Evolutionary conservation across 805 yeast species (phyloP).

Genomic region (Sugiyamaella americana): DNA sequence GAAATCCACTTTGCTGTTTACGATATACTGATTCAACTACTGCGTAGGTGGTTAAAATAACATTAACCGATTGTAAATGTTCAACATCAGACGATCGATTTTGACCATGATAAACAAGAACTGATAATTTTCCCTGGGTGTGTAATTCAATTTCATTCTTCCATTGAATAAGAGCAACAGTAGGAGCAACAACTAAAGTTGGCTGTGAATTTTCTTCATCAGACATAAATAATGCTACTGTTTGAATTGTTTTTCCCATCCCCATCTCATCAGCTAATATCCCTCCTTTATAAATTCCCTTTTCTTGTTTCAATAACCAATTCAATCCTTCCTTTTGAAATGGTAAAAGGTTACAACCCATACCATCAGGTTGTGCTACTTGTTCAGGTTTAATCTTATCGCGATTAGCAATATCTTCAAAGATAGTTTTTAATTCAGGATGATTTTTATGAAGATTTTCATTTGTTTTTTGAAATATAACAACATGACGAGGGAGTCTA

Average conservation of each 20-base stretch:
- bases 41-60: slow-evolving; percentile 85
- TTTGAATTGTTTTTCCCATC: slow-evolving; percentile 98
- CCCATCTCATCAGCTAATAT: slow-evolving; percentile 99
- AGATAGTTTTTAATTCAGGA: slow-evolving; percentile 69
- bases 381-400: slow-evolving; percentile 44
- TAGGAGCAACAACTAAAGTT: slow-evolving; percentile 89
- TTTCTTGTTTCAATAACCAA: slow-evolving; percentile 84
- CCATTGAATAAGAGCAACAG: slow-evolving; percentile 99
- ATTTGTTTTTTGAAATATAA: slow-evolving; percentile 47
- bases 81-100: slow-evolving; percentile 50
- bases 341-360: slow-evolving; percentile 70
- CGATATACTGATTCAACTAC: slow-evolving; percentile 83
- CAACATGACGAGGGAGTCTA: slow-evolving; percentile 23
- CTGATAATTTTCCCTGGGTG: slow-evolving; percentile 63
- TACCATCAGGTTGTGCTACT: slow-evolving; percentile 63
- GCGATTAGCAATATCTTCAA: slow-evolving; percentile 51
- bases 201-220: slow-evolving; percentile 53
- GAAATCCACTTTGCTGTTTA: slow-evolving; percentile 77
- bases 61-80: slow-evolving; percentile 61
- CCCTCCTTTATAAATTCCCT: slow-evolving; percentile 71
- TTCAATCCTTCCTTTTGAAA: slow-evolving; percentile 90
- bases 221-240: slow-evolving; percentile 76
- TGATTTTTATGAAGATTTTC: slow-evolving; percentile 63
- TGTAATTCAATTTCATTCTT: slow-evolving; percentile 84
- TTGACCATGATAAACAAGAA: slow-evolving; percentile 79